Conservation (phyloP, 768 basidiomycete species). For the Daedalea quercina region DNA sequence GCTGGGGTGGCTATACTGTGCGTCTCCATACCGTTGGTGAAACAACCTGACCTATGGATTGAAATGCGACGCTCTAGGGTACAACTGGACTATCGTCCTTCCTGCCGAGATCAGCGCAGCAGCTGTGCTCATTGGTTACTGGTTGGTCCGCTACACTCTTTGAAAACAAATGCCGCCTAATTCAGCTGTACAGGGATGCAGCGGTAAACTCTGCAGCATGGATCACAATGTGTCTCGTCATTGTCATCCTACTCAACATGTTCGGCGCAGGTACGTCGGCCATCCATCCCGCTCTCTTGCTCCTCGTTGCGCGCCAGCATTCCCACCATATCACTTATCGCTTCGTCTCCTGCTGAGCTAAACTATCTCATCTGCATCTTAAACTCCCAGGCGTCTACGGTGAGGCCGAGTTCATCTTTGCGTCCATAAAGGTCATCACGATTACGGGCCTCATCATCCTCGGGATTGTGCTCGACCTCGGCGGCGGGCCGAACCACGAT, state of each 20-base stretch:
- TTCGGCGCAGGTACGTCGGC: conserved; percentile 30
- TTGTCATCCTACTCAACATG: conserved; percentile 41
- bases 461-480: conserved; percentile 48
- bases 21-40: not conserved
- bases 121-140: conserved; percentile 43
- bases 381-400: conserved; percentile 31
- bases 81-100: conserved; percentile 28
- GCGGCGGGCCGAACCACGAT: conserved; percentile 49
- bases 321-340: not conserved
- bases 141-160: conserved; percentile 22
- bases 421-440: conserved; percentile 47
- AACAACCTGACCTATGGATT: too few species aligned
- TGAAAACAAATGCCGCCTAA: not conserved
- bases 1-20: conserved; percentile 35
- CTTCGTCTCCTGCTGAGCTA: too few species aligned
- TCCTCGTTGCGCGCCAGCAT: not conserved
- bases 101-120: conserved; percentile 45
- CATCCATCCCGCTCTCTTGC: not conserved
- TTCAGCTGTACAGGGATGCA: conserved; percentile 5
- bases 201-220: conserved; percentile 38
- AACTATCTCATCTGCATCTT: too few species aligned
- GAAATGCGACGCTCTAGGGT: conserved; percentile 17
- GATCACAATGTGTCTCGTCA: conserved; percentile 45
- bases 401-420: conserved; percentile 45
- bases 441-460: conserved; percentile 38